These are phyloP conservation scores for Debaryomyces udenii DNA, from an alignment of 1,139 yeast species.

Conservation along the genomic window DNA sequence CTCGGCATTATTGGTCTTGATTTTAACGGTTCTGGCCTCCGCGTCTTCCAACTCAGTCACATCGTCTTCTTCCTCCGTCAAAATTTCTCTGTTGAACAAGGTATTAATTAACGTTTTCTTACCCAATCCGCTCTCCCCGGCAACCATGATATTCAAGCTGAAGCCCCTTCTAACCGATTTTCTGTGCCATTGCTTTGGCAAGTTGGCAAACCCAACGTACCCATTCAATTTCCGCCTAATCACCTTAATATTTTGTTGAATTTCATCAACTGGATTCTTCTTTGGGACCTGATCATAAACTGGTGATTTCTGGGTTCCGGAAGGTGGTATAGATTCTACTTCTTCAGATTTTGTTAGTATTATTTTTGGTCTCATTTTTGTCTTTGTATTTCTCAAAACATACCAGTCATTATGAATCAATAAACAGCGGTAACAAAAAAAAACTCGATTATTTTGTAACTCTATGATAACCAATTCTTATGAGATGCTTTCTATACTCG, in stretches of 20 bases:
- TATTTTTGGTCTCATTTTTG: neutral
- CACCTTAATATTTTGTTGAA: slow-evolving; percentile 51
- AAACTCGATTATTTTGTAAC: neutral
- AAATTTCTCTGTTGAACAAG: slow-evolving; percentile 78
- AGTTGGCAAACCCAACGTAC: slow-evolving; percentile 95
- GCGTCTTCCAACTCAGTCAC: slow-evolving; percentile 22
- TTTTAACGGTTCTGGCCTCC: slow-evolving; percentile 44
- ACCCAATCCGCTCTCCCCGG: slow-evolving; percentile 92
- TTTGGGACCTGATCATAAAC: slow-evolving; percentile 8
- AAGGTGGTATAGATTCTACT: slow-evolving; percentile 11
- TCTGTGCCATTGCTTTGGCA: slow-evolving; percentile 99
- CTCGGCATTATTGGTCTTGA: slow-evolving; percentile 68
- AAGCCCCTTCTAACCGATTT: slow-evolving; percentile 95
- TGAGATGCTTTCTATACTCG: slow-evolving; percentile 3
- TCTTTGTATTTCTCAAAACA: neutral
- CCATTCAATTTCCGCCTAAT: slow-evolving; percentile 85
- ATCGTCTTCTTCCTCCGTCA: slow-evolving; percentile 27
- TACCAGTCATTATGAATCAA: slow-evolving; percentile 10
- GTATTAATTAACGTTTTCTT: slow-evolving; percentile 92
- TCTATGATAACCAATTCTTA: slow-evolving; percentile 4
- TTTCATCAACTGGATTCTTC: slow-evolving; percentile 6
- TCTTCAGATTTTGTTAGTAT: slow-evolving; percentile 12
- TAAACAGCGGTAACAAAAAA: slow-evolving; percentile 4
- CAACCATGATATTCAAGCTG: slow-evolving; percentile 83
- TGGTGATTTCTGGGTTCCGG: slow-evolving; percentile 11